Conservation (phyloP, 164 flowering plant genomes). For the Dillenia suffruticosa region DNA sequence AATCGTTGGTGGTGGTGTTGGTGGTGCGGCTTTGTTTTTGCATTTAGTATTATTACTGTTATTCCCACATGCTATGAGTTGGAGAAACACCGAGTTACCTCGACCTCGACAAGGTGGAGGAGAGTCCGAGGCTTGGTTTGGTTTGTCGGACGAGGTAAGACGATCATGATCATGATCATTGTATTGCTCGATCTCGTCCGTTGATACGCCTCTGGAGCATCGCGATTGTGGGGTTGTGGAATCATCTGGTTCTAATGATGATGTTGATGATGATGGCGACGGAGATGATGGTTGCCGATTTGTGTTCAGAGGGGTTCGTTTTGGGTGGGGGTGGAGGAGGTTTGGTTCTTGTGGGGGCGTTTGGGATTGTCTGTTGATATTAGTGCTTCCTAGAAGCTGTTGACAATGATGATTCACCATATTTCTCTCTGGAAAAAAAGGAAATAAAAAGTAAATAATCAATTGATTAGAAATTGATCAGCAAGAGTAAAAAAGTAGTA, state of each 20-base stretch:
- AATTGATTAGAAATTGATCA: too few relatives aligned
- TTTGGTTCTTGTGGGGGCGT: slow-evolving; percentile 19
- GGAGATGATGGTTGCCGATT: slow-evolving; percentile 2
- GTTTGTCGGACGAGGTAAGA: slow-evolving; percentile 8
- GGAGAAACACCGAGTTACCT: slow-evolving; percentile 50
- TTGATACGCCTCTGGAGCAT: slow-evolving; percentile 62
- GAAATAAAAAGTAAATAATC: not conserved
- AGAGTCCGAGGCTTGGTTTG: slow-evolving; percentile 16
- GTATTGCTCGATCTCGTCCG: slow-evolving; percentile 38
- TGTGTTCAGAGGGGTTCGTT: slow-evolving; percentile 1
- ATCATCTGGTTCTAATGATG: slow-evolving; percentile 21
- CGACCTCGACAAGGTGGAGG: slow-evolving; percentile 23
- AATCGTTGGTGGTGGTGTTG: not conserved
- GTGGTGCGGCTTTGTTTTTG: slow-evolving; percentile 21
- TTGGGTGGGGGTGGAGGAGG: slow-evolving; percentile 10
- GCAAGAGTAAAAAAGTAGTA: too few relatives aligned
- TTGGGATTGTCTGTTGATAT: slow-evolving; percentile 9
- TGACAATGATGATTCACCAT: slow-evolving; percentile 13
- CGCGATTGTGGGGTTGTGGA: slow-evolving; percentile 39
- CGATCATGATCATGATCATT: not conserved
- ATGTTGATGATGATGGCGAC: too few relatives aligned
- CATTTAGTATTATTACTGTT: slow-evolving; percentile 27
- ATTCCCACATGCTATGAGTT: slow-evolving; percentile 65
- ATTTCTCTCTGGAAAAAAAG: slow-evolving; percentile 24
- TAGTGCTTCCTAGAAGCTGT: slow-evolving; percentile 27